Evolutionary conservation across 352 stramenopile genomes (phyloP).

Genomic region (Phytopythium aichiense): DNA sequence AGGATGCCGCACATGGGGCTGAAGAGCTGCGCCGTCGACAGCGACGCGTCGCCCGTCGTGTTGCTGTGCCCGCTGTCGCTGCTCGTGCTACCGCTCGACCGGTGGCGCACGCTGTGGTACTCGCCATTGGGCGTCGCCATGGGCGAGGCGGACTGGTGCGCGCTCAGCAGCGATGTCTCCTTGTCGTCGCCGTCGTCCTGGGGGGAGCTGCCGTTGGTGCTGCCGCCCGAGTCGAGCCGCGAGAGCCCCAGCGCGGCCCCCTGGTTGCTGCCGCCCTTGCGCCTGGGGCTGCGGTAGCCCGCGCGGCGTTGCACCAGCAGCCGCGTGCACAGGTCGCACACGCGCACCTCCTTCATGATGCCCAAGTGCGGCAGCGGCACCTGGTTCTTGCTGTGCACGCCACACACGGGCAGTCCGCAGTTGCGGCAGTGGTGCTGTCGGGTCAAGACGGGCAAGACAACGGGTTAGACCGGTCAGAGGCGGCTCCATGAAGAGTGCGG

Average conservation of each 20-base stretch:
- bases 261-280: conserved; percentile 14
- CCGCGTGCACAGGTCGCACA: conserved; percentile 72
- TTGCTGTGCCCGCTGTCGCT: conserved; percentile 15
- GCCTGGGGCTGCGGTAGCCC: conserved; percentile 45
- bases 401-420: conserved; percentile 56
- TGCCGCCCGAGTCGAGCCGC: conserved; percentile 10
- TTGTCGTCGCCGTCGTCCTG: conserved; percentile 23
- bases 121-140: neutral
- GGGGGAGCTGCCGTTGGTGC: conserved; percentile 4
- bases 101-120: conserved; percentile 1
- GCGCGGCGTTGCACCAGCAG: conserved; percentile 63
- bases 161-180: neutral
- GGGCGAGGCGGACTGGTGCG: conserved; percentile 8
- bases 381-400: conserved; percentile 77
- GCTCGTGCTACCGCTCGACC: conserved; percentile 26
- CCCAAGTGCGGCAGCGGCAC: conserved; percentile 66
- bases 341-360: conserved; percentile 70
- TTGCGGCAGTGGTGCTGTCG: conserved; percentile 65
- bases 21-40: conserved; percentile 14
- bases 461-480: neutral
- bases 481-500: conserved; percentile 5
- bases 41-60: conserved; percentile 9
- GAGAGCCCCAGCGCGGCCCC: conserved; percentile 15
- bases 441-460: neutral
- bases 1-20: conserved; percentile 56